Conservation (phyloP, 2,329 filamentous ascomycete genomes). For the Pseudogymnoascus sp. region DNA sequence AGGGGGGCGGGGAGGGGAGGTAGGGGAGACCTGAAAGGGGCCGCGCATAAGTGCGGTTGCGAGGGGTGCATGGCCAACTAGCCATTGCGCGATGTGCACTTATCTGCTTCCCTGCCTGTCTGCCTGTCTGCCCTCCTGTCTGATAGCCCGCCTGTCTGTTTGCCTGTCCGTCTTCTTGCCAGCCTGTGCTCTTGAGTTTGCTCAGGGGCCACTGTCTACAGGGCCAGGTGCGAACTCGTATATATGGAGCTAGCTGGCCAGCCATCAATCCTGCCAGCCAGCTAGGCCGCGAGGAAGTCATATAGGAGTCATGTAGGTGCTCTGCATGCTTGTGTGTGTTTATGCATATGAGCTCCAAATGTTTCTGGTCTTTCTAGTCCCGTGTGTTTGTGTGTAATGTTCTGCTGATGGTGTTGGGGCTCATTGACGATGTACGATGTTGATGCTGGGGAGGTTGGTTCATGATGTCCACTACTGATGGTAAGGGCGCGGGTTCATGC, state of each 20-base stretch:
- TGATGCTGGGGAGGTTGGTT: neutral
- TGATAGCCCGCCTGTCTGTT: neutral
- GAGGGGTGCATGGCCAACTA: neutral
- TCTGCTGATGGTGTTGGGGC: neutral
- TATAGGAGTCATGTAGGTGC: neutral
- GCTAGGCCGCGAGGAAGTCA: neutral
- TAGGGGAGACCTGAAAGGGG: neutral
- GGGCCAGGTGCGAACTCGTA: neutral
- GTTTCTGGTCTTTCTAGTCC: neutral
- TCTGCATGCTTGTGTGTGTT: slow-evolving; percentile 1
- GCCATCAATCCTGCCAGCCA: neutral
- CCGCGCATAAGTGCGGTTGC: neutral
- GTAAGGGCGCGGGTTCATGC: neutral
- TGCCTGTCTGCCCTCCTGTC: neutral
- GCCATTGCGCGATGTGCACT: neutral
- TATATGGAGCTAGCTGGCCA: slow-evolving; percentile 1
- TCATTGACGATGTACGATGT: neutral
- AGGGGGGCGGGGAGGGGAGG: neutral
- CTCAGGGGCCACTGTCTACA: neutral
- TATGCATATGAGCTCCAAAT: neutral
- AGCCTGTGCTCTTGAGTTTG: neutral
- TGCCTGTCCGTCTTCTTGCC: neutral
- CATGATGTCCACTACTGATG: neutral
- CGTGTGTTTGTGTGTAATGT: neutral
- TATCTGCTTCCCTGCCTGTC: neutral